A percentile compares a stretch with the other conserved stretches of the same genome.
Conservation (phyloP, 441 rosid species). For the Adansonia rubrostipa region DNA sequence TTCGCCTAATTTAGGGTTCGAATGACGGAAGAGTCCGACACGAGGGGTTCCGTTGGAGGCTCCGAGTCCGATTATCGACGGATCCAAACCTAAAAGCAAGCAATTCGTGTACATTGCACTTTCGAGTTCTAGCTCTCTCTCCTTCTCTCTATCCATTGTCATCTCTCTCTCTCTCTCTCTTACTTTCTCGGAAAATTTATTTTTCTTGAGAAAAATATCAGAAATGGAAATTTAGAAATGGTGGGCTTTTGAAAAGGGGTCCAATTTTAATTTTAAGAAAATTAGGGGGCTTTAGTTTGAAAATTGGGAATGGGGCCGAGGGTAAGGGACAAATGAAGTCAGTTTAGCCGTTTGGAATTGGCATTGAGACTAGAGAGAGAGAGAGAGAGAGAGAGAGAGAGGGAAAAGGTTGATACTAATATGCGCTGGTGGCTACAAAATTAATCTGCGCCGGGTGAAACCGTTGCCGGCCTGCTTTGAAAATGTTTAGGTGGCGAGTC, state of each 20-base stretch:
- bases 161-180: slow-evolving; percentile 40
- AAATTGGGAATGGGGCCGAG: slow-evolving; percentile 32
- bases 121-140: slow-evolving; percentile 98
- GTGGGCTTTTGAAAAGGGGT: slow-evolving; percentile 33
- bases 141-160: slow-evolving; percentile 99
- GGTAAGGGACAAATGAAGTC: slow-evolving; percentile 30
- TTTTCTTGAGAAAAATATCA: neutral
- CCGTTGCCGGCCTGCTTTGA: slow-evolving; percentile 27
- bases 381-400: neutral
- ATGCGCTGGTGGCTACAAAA: slow-evolving; percentile 27
- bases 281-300: slow-evolving; percentile 17
- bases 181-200: slow-evolving; percentile 17
- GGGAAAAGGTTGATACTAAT: slow-evolving; percentile 36
- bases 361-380: neutral
- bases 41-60: slow-evolving; percentile 79
- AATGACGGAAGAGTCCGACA: slow-evolving; percentile 96
- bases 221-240: slow-evolving; percentile 6
- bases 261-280: slow-evolving; percentile 26
- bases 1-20: slow-evolving; percentile 99
- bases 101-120: slow-evolving; percentile 99
- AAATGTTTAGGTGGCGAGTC: neutral
- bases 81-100: slow-evolving; percentile 93
- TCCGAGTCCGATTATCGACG: slow-evolving; percentile 84
- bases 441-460: slow-evolving; percentile 8
- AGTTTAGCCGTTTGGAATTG: slow-evolving; percentile 36